A percentile compares a stretch with the other conserved stretches of the same genome.
phyloP scores from a whole-genome alignment of 2,329 filamentous ascomycete species.

The Rhexocercosporidium sp. region DNA sequence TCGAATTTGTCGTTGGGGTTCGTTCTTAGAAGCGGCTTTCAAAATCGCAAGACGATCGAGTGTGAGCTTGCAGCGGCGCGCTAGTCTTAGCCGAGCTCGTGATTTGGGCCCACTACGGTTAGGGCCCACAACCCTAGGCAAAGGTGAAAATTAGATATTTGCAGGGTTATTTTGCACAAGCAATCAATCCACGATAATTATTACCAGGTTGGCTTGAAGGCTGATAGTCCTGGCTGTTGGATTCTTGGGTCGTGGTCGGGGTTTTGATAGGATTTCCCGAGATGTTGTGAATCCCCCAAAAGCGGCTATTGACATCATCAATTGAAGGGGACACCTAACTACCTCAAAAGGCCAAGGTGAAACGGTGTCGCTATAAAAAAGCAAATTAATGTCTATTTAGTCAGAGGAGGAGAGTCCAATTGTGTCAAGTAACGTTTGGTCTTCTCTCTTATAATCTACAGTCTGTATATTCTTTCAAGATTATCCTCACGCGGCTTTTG shows the following conservation, averaged over 20 bases:
- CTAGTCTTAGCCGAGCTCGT: conserved; percentile 24
- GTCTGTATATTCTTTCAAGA: no score
- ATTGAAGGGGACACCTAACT: no score
- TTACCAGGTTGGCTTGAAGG: not conserved
- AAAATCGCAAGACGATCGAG: conserved; percentile 19
- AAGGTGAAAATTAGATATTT: not conserved
- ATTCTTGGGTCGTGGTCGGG: not conserved
- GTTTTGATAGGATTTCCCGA: not conserved
- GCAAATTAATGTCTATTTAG: no score
- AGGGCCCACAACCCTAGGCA: conserved; percentile 19
- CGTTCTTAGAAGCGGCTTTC: conserved; percentile 26
- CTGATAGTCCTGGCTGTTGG: no score
- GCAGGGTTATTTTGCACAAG: no score
- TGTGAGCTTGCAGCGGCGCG: conserved; percentile 21
- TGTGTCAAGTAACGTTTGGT: no score
- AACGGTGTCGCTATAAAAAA: no score
- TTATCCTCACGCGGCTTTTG: no score
- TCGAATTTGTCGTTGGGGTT: conserved; percentile 41
- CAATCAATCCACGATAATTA: not conserved
- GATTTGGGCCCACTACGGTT: conserved; percentile 28
- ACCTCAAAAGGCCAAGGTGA: no score
- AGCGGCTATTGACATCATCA: not conserved
- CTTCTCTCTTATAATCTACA: no score
- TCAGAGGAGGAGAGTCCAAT: no score
- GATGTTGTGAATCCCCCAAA: not conserved